Percentiles rank a stretch among this genome's conserved stretches.
These are phyloP conservation scores for Pythium monospermum DNA, from an alignment of 352 stramenopile genomes.

Conservation along the genomic window DNA sequence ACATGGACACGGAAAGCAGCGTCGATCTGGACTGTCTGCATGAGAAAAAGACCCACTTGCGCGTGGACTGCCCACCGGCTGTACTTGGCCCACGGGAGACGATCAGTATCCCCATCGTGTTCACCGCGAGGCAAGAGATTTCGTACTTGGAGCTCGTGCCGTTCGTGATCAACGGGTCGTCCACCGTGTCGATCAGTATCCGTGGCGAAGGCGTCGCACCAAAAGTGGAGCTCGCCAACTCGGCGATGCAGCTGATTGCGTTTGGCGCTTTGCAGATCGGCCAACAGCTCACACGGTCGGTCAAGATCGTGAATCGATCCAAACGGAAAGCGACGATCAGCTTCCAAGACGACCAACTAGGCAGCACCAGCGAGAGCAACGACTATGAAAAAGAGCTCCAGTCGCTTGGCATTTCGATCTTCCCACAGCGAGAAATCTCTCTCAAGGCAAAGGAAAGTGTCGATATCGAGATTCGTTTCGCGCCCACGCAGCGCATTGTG, in stretches of 20 bases:
- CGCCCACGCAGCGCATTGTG: constrained; percentile 53
- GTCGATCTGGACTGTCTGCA: constrained; percentile 89
- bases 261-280: constrained; percentile 86
- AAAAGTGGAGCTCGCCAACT: constrained; percentile 87
- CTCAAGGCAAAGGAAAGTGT: constrained; percentile 75
- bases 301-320: constrained; percentile 85
- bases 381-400: constrained; percentile 30
- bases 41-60: constrained; percentile 81
- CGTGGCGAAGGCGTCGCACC: constrained; percentile 71
- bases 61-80: constrained; percentile 79
- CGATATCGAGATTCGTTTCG: constrained; percentile 75
- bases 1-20: constrained; percentile 76
- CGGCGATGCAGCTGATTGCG: constrained; percentile 67
- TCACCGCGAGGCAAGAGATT: constrained; percentile 80
- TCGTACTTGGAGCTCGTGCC: constrained; percentile 83
- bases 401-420: constrained; percentile 51
- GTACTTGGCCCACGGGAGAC: constrained; percentile 78
- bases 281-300: constrained; percentile 52
- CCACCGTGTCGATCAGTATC: constrained; percentile 69
- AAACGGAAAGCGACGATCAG: constrained; percentile 70
- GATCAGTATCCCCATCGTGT: constrained; percentile 77
- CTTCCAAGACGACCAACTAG: constrained; percentile 29
- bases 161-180: constrained; percentile 89
- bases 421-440: constrained; percentile 52
- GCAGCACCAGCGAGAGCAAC: not conserved